Conservation (phyloP, 345 rosid species). For the Pugionium cornutum region DNA sequence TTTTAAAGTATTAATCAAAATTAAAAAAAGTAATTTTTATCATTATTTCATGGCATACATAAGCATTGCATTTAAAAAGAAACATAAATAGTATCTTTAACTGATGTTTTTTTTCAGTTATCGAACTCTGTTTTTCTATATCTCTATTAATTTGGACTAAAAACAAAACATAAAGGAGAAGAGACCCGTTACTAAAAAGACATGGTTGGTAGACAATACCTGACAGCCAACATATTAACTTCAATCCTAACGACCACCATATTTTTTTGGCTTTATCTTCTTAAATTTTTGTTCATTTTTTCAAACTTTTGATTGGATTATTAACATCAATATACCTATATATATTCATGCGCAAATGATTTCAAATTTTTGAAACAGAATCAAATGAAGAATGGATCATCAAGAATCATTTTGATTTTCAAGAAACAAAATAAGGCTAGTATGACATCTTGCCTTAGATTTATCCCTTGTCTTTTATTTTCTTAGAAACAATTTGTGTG, state of each 20-base stretch:
- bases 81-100: slow-evolving; percentile 1
- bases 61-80: background rate
- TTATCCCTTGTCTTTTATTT: slow-evolving; percentile 13
- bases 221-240: slow-evolving; percentile 44
- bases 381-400: slow-evolving; percentile 34
- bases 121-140: slow-evolving; percentile 7
- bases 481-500: slow-evolving; percentile 1
- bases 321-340: background rate
- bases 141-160: slow-evolving; percentile 21
- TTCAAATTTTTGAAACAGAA: slow-evolving; percentile 33
- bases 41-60: background rate
- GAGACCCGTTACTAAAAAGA: slow-evolving; percentile 35
- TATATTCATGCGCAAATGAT: slow-evolving; percentile 1
- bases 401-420: slow-evolving; percentile 30
- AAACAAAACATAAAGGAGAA: slow-evolving; percentile 29
- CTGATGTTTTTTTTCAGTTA: slow-evolving; percentile 11
- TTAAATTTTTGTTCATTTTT: slow-evolving; percentile 33
- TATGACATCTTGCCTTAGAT: slow-evolving; percentile 32
- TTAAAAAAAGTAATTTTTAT: too few species aligned
- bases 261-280: slow-evolving; percentile 38
- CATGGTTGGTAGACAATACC: slow-evolving; percentile 41
- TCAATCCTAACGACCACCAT: slow-evolving; percentile 43
- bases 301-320: slow-evolving; percentile 13
- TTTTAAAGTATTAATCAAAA: too few species aligned
- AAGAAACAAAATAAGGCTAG: slow-evolving; percentile 40